Evolutionary conservation across 345 rosid species (phyloP).

Genomic region (Acer yangbiense): DNA sequence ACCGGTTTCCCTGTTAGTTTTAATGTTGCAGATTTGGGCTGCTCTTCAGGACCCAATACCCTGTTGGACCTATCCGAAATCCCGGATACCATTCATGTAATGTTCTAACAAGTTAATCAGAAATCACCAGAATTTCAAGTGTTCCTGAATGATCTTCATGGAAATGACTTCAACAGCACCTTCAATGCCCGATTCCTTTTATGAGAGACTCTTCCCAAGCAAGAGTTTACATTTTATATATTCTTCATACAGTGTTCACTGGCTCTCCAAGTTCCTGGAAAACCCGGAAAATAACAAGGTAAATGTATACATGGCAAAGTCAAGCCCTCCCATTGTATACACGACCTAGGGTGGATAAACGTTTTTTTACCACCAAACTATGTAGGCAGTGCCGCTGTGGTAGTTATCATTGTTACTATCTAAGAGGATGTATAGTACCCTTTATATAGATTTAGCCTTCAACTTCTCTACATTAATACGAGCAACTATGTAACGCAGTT

Average conservation of each 20-base stretch:
- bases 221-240: constrained; percentile 34
- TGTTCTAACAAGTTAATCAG: constrained; percentile 5
- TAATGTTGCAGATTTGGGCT: constrained; percentile 49
- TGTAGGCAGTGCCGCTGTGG: too few relatives aligned
- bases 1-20: constrained; percentile 22
- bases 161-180: constrained; percentile 47
- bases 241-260: constrained; percentile 45
- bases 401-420: too few relatives aligned
- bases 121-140: constrained; percentile 35
- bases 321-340: constrained; percentile 34
- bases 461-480: too few relatives aligned
- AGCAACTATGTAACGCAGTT: too few relatives aligned
- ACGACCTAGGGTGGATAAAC: too few relatives aligned
- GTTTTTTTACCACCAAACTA: too few relatives aligned
- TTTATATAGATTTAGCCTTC: too few relatives aligned
- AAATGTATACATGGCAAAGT: constrained; percentile 26
- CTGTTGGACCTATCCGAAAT: constrained; percentile 18
- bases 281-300: constrained; percentile 25
- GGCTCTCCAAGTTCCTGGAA: constrained; percentile 42
- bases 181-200: constrained; percentile 28
- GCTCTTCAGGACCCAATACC: constrained; percentile 53
- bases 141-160: constrained; percentile 48
- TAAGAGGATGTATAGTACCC: too few relatives aligned
- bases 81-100: constrained; percentile 15
- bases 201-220: constrained; percentile 43